A percentile compares a stretch with the other conserved stretches of the same genome.
phyloP scores from a whole-genome alignment of 2,329 filamentous ascomycete species.

The Clonostachys rosea region DNA sequence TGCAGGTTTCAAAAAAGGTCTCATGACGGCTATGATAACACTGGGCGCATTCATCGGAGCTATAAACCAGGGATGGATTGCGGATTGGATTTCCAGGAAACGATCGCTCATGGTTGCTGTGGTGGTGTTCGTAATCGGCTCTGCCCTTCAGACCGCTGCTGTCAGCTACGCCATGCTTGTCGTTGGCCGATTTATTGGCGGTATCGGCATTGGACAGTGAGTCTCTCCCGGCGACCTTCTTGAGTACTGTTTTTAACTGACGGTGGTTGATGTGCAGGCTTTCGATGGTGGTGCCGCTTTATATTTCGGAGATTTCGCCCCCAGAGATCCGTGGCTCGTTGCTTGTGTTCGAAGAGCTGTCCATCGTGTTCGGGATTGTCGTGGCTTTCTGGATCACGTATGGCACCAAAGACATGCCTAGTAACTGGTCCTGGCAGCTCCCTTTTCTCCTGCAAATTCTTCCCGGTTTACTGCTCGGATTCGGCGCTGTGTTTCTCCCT shows the following conservation, averaged over 20 bases:
- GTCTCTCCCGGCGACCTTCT: no score
- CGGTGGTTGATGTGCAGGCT: conserved; percentile 5
- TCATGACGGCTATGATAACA: conserved; percentile 40
- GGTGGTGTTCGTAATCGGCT: conserved; percentile 31
- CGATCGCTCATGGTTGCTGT: conserved; percentile 26
- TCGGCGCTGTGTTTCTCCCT: conserved; percentile 3
- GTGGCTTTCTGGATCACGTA: conserved; percentile 32
- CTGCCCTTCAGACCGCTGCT: conserved; percentile 36
- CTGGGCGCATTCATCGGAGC: conserved; percentile 42
- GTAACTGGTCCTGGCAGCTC: conserved; percentile 23
- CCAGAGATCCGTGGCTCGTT: conserved; percentile 42
- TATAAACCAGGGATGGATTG: conserved; percentile 31
- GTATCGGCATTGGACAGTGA: conserved; percentile 31
- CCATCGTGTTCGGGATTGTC: conserved; percentile 35
- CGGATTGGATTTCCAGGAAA: conserved; percentile 24
- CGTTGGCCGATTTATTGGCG: conserved; percentile 34
- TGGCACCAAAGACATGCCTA: conserved; percentile 3
- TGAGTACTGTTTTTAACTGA: no score
- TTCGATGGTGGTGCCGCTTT: conserved; percentile 33
- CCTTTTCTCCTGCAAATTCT: conserved; percentile 36
- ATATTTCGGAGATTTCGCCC: conserved; percentile 42
- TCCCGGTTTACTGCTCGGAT: conserved; percentile 32
- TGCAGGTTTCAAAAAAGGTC: conserved; percentile 24
- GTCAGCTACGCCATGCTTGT: conserved; percentile 31
- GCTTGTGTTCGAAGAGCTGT: conserved; percentile 34